Evolutionary conservation across 2,329 filamentous ascomycete genomes (phyloP).

Genomic region (Claviceps pazoutovae): DNA sequence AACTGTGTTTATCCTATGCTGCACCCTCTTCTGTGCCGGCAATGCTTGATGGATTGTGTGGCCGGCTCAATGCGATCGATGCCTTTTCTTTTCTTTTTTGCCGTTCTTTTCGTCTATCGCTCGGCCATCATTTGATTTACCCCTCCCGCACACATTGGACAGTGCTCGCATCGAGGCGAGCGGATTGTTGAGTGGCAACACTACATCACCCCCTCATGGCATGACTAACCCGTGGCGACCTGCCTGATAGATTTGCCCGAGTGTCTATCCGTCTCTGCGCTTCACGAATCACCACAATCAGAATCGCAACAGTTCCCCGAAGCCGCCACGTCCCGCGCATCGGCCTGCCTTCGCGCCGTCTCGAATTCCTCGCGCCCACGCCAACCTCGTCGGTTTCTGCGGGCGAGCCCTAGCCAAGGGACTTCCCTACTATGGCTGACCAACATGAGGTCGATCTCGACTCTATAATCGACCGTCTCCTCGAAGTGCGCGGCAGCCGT

Average conservation of each 20-base stretch:
- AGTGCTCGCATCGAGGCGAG: background rate
- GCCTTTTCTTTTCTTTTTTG: background rate
- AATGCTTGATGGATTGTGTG: background rate
- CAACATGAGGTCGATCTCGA: slow-evolving; percentile 91
- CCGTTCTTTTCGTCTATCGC: background rate
- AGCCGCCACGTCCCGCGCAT: slow-evolving; percentile 16
- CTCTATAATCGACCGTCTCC: slow-evolving; percentile 95
- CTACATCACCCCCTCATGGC: background rate
- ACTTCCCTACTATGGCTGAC: slow-evolving; percentile 40
- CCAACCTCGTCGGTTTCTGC: slow-evolving; percentile 16
- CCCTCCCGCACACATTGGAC: background rate
- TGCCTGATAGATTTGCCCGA: slow-evolving; percentile 14
- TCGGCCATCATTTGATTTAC: background rate
- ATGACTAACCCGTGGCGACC: slow-evolving; percentile 1
- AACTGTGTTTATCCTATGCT: background rate
- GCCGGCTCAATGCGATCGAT: background rate
- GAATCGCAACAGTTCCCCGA: slow-evolving; percentile 7
- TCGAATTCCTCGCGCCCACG: slow-evolving; percentile 12
- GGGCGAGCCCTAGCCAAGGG: slow-evolving; percentile 26
- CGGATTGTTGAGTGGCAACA: background rate
- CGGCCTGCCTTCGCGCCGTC: slow-evolving; percentile 14
- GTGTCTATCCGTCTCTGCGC: slow-evolving; percentile 16
- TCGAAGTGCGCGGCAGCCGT: slow-evolving; percentile 94
- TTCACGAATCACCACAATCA: slow-evolving; percentile 3
- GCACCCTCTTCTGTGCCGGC: background rate